A percentile compares a stretch with the other conserved stretches of the same genome.
phyloP scores from a whole-genome alignment of 192 early-diverging fungal genomes.

The Backusella australiensis region DNA sequence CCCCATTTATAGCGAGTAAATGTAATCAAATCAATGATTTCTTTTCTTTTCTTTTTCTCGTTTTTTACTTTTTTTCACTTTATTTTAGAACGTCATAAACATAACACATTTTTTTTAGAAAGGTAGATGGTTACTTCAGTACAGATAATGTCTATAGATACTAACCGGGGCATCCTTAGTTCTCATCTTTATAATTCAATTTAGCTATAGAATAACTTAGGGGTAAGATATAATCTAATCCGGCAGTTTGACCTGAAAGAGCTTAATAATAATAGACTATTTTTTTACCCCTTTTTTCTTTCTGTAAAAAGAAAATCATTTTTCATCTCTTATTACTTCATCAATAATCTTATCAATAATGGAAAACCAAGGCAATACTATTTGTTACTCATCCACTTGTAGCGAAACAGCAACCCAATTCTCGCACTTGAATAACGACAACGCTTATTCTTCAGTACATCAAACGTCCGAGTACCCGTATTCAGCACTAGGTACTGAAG shows the following conservation, averaged over 20 bases:
- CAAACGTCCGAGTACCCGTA: neutral
- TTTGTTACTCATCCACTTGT: neutral
- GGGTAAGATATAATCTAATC: neutral
- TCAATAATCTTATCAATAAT: neutral
- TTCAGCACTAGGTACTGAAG: neutral
- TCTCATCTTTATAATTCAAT: neutral
- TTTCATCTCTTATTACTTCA: neutral
- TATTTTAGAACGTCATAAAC: neutral
- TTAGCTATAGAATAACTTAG: neutral
- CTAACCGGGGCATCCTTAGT: neutral
- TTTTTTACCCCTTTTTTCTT: neutral
- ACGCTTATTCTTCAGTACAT: neutral
- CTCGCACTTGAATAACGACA: neutral
- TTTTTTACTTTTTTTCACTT: neutral
- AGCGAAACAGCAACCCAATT: neutral
- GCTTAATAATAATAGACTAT: neutral
- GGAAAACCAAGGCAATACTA: neutral
- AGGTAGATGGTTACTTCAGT: neutral
- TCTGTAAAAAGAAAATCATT: neutral
- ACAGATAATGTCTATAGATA: neutral
- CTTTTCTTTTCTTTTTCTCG: neutral
- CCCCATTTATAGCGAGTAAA: neutral
- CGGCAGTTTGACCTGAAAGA: neutral
- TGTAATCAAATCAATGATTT: constrained; percentile 4
- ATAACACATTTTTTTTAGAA: neutral